phyloP scores from a whole-genome alignment of 2,329 filamentous ascomycete species.

The Ophiocordyceps camponoti-floridani region DNA sequence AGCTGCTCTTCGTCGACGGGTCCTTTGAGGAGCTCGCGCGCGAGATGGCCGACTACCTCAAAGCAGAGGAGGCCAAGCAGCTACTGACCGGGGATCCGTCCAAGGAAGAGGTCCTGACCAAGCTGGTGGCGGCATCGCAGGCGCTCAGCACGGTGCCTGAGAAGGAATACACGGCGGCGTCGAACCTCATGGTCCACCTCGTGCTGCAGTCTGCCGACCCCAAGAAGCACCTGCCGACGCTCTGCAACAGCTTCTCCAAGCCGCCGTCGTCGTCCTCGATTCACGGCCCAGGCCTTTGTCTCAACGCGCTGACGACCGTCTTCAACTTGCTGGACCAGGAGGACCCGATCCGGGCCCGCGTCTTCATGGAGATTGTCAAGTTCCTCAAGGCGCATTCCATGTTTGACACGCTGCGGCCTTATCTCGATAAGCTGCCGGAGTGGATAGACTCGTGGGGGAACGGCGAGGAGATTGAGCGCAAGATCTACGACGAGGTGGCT shows the following conservation, averaged over 20 bases:
- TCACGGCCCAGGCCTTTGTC: conserved; percentile 70
- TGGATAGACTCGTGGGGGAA: conserved; percentile 78
- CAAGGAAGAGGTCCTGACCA: conserved; percentile 77
- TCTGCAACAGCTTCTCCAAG: conserved; percentile 79
- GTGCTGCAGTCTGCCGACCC: conserved; percentile 71
- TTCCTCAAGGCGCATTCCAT: conserved; percentile 59
- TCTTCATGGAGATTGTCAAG: conserved; percentile 74
- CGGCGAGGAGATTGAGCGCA: conserved; percentile 65
- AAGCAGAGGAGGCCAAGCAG: conserved; percentile 61
- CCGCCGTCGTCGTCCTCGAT: conserved; percentile 73
- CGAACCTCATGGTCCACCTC: conserved; percentile 92
- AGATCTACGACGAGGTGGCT: conserved; percentile 66
- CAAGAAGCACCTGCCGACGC: conserved; percentile 68
- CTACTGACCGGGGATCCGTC: conserved; percentile 48
- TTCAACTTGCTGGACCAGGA: conserved; percentile 79
- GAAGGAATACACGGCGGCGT: conserved; percentile 90
- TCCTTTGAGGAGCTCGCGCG: conserved; percentile 80
- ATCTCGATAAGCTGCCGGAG: conserved; percentile 62
- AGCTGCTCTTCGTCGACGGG: conserved; percentile 70
- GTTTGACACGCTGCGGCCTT: conserved; percentile 70
- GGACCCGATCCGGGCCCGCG: conserved; percentile 71
- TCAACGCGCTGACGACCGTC: conserved; percentile 82
- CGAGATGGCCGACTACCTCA: conserved; percentile 90
- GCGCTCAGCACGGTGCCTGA: conserved; percentile 74
- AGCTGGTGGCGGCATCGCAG: conserved; percentile 65